phyloP scores from a whole-genome alignment of 176 grass and related monocot genomes.

The Carex scoparia region DNA sequence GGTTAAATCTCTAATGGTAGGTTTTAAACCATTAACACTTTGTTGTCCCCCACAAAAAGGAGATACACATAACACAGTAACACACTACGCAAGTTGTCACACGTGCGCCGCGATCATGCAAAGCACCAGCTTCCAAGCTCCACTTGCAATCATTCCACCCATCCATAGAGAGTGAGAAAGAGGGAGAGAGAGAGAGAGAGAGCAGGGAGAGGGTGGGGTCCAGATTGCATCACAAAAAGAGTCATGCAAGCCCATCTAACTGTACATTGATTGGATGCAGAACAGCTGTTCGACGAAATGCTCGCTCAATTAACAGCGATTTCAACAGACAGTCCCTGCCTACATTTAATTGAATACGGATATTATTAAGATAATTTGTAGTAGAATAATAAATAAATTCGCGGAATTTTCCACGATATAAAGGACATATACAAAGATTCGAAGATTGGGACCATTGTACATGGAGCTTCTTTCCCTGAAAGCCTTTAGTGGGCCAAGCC shows the following conservation, averaged over 20 bases:
- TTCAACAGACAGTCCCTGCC: not conserved
- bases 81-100: conserved; percentile 3
- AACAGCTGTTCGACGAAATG: conserved; percentile 8
- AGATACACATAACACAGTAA: not conserved
- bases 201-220: not conserved
- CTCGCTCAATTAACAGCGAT: not conserved
- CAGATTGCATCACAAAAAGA: not conserved
- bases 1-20: not conserved
- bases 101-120: conserved; percentile 6
- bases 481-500: conserved; percentile 46
- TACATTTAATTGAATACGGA: not conserved
- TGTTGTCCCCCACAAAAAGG: not conserved
- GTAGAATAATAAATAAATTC: not conserved
- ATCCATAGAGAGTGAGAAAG: not conserved
- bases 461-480: conserved; percentile 35
- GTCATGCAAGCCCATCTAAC: not conserved
- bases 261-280: not conserved
- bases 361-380: not conserved
- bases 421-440: conserved; percentile 22
- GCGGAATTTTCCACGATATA: not conserved
- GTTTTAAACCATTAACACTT: not conserved
- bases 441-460: conserved; percentile 15
- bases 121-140: not conserved
- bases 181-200: not conserved
- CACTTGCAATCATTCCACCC: conserved; percentile 2